phyloP scores from a whole-genome alignment of 768 basidiomycete species.

The Clitopilus passeckerianus region DNA sequence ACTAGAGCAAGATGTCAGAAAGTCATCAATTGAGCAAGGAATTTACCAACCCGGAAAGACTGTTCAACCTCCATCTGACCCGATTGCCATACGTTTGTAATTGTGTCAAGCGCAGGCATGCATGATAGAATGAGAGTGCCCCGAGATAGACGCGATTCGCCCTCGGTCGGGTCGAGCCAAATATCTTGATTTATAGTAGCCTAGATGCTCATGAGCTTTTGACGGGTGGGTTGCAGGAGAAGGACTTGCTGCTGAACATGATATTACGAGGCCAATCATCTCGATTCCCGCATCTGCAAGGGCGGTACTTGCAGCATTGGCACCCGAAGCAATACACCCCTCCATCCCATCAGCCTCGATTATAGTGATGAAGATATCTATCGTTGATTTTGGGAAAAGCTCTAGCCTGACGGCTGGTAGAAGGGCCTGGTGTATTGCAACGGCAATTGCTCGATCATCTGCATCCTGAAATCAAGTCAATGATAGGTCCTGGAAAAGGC shows the following conservation, averaged over 20 bases:
- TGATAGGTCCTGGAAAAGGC: not conserved
- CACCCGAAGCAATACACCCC: conserved; percentile 80
- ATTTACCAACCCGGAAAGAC: conserved; percentile 46
- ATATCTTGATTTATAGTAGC: conserved; percentile 50
- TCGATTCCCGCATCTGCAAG: conserved; percentile 92
- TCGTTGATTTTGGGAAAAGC: conserved; percentile 87
- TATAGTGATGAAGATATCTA: conserved; percentile 88
- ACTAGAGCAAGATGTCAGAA: conserved; percentile 31
- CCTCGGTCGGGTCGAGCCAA: conserved; percentile 78
- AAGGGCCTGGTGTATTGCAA: conserved; percentile 82
- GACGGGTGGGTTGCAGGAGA: not conserved
- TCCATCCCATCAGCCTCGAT: conserved; percentile 93
- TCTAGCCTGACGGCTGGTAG: conserved; percentile 82
- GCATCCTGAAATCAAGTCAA: conserved; percentile 62
- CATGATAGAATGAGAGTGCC: conserved; percentile 77
- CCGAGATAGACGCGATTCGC: conserved; percentile 52
- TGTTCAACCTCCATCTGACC: conserved; percentile 58
- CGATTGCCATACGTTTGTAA: conserved; percentile 86
- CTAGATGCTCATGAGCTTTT: conserved; percentile 28
- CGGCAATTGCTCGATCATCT: conserved; percentile 83
- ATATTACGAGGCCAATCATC: conserved; percentile 81
- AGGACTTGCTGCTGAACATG: conserved; percentile 68
- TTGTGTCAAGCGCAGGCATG: conserved; percentile 81
- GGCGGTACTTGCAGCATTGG: conserved; percentile 85
- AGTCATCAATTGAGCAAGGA: not conserved